Evolutionary conservation across 805 yeast species (phyloP), one percentile per base, ranked within the genome.

Genomic region (Teunomyces stri): DNA sequence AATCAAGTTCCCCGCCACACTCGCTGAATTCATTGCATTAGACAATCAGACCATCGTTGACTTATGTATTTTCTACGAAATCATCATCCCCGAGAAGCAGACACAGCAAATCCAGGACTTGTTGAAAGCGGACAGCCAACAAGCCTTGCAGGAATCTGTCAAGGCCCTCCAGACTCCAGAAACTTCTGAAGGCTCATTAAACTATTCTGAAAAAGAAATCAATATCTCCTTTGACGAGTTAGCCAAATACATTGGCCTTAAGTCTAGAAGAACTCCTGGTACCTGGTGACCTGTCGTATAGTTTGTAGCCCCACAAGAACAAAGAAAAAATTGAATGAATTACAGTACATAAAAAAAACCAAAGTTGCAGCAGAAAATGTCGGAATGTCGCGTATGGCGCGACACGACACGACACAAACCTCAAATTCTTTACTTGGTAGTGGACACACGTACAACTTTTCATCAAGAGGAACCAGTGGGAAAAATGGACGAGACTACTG

Each of bases 31-130:
- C 52, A 65, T 66, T 35, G 64, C 65, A 2, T 61, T 88, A 33
- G 52, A 64, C 0, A 75, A 80, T 47, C 66, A 68, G 10, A 62
- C 68, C 9, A 58, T 87, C 36, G 69, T 84, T 20, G 71, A 73
- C 40, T 69, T 89, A 54, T 79, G 87, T 35, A 76, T 80, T 52
- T 89, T 85, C 61, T 90, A 88, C 70, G 96, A 89, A 59, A 66
- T 89, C 46, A 66, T 89, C 36, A 84, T 89, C n/a, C 82, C 87
- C 27, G 46, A 47, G 18, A 75, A 78, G 27, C 69, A 70, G 34
- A 78, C 77, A 51, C 84, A 83, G 55, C 36, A 50, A 13, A 30
- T 43, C 31, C 43, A 44, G 27, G 47, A 33, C 33, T 36, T 45
- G 31, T 40, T 37, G 29, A 37, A 37, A 11, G 25, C 44, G 3